A percentile compares a stretch with the other conserved stretches of the same genome.
Evolutionary conservation across 2,329 filamentous ascomycete species (phyloP).

Genomic region (Ceratocystis cubensis): DNA sequence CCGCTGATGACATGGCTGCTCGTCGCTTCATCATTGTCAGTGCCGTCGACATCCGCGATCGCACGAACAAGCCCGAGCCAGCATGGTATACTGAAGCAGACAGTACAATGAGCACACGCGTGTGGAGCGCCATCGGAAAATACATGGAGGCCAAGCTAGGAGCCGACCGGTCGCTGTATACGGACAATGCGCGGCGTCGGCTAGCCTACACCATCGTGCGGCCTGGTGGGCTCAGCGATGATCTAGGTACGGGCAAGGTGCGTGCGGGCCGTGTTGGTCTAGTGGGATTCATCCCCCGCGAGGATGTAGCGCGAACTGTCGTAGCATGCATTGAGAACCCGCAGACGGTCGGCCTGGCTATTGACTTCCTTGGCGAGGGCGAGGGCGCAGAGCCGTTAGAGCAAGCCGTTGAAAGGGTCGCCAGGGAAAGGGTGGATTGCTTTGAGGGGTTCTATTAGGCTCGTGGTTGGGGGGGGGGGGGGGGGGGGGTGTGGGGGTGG

Average conservation of each 20-base stretch:
- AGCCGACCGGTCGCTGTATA: constrained; percentile 32
- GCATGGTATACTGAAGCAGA: constrained; percentile 34
- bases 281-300: constrained; percentile 29
- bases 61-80: constrained; percentile 28
- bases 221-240: constrained; percentile 32
- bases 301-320: constrained; percentile 35
- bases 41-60: constrained; percentile 34
- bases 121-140: constrained; percentile 31
- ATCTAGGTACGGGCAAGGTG: constrained; percentile 30
- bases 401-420: constrained; percentile 32
- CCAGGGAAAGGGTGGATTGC: constrained; percentile 27
- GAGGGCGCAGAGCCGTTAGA: constrained; percentile 27
- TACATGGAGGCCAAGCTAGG: constrained; percentile 34
- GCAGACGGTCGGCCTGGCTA: constrained; percentile 32
- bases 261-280: constrained; percentile 33
- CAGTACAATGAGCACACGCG: constrained; percentile 27
- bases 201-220: constrained; percentile 36
- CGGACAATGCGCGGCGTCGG: constrained; percentile 26
- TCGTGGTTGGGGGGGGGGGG: background rate
- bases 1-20: constrained; percentile 20
- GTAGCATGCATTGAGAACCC: constrained; percentile 32
- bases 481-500: too few species aligned
- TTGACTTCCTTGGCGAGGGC: constrained; percentile 32
- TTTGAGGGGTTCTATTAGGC: constrained; percentile 26
- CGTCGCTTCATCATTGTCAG: constrained; percentile 32